Conservation (phyloP, 2,329 filamentous ascomycete genomes). For the Ilyonectria robusta region DNA sequence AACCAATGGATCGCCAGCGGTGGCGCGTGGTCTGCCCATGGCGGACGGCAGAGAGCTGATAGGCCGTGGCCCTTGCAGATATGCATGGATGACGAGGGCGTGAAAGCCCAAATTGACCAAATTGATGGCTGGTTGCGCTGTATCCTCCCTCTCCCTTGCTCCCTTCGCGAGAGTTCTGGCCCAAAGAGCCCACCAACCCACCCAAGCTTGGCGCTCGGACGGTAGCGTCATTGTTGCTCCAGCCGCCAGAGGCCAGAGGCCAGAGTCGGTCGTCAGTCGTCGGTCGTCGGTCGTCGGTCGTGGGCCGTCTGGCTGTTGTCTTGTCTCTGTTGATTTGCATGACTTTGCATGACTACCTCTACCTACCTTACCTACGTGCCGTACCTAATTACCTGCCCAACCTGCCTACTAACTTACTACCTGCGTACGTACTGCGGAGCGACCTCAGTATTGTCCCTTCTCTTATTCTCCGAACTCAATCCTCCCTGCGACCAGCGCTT, state of each 20-base stretch:
- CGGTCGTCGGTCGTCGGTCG: not conserved
- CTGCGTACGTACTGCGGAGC: not conserved
- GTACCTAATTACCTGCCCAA: not conserved
- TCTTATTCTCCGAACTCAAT: conserved; percentile 9
- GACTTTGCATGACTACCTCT: not conserved
- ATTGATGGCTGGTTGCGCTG: conserved; percentile 21
- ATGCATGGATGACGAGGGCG: conserved; percentile 39
- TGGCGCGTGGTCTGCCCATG: conserved; percentile 42
- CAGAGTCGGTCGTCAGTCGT: conserved; percentile 1
- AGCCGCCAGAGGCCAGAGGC: conserved; percentile 10
- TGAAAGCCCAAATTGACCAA: conserved; percentile 30
- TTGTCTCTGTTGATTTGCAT: conserved; percentile 6
- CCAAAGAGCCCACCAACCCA: not conserved
- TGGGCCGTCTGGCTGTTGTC: not conserved
- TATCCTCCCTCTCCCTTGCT: conserved; percentile 19
- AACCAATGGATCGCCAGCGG: conserved; percentile 37
- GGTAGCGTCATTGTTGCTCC: conserved; percentile 32
- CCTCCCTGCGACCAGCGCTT: not conserved
- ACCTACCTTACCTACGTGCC: not conserved
- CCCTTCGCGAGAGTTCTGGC: conserved; percentile 23
- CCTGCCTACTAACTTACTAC: not conserved
- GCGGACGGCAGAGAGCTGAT: conserved; percentile 41
- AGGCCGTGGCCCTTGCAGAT: conserved; percentile 49
- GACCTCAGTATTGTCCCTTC: conserved; percentile 3
- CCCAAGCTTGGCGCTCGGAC: conserved; percentile 27